phyloP scores from a whole-genome alignment of 192 early-diverging fungal species.

The Rhizoclosmatium sp. region DNA sequence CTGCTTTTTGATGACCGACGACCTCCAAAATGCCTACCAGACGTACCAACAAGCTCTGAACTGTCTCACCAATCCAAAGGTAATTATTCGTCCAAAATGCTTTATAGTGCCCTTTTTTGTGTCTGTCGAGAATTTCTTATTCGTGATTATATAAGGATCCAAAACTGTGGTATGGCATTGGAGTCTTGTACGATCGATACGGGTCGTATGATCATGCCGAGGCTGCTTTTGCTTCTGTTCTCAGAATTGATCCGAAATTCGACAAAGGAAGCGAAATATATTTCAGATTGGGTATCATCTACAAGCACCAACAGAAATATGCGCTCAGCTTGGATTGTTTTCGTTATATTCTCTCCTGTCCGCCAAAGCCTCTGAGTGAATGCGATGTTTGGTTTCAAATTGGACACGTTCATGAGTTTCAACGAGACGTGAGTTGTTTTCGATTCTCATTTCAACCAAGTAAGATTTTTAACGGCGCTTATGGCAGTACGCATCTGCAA shows the following conservation, averaged over 20 bases:
- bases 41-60: constrained; percentile 97
- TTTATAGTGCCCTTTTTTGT: background rate
- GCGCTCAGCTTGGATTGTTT: constrained; percentile 84
- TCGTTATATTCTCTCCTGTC: constrained; percentile 83
- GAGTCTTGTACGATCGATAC: constrained; percentile 96
- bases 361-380: constrained; percentile 94
- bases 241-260: constrained; percentile 94
- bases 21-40: constrained; percentile 91
- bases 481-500: constrained; percentile 64
- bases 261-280: constrained; percentile 98
- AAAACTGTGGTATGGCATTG: constrained; percentile 99
- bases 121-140: background rate
- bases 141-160: constrained; percentile 73
- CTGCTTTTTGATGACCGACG: constrained; percentile 96
- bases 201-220: constrained; percentile 97
- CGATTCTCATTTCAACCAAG: background rate
- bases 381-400: constrained; percentile 99
- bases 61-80: constrained; percentile 88
- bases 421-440: constrained; percentile 74
- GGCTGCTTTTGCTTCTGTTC: constrained; percentile 93
- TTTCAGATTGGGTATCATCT: constrained; percentile 97
- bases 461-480: constrained; percentile 26
- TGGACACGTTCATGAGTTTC: constrained; percentile 95
- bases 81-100: constrained; percentile 32
- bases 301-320: constrained; percentile 90